phyloP scores from a whole-genome alignment of 2,329 filamentous ascomycete species.

The Colletotrichum navitas region DNA sequence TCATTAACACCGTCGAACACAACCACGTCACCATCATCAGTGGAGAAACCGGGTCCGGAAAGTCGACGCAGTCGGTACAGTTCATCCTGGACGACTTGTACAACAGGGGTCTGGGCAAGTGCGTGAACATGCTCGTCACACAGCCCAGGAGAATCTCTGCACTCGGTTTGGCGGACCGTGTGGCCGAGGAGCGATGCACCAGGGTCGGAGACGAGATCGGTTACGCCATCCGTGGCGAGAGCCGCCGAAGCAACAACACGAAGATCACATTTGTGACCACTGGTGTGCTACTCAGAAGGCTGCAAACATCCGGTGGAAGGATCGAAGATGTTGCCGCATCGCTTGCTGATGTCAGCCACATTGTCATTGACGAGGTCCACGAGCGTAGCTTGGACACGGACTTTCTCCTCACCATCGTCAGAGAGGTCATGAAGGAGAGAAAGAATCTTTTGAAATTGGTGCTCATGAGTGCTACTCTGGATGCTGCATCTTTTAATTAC shows the following conservation, averaged over 20 bases:
- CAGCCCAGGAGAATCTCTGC: slow-evolving; percentile 96
- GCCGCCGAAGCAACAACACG: slow-evolving; percentile 78
- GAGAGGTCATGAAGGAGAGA: slow-evolving; percentile 80
- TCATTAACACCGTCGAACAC: slow-evolving; percentile 79
- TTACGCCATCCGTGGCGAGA: slow-evolving; percentile 92
- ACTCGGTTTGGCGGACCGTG: slow-evolving; percentile 91
- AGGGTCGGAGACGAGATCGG: slow-evolving; percentile 89
- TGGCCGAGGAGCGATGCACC: slow-evolving; percentile 90
- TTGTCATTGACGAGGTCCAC: slow-evolving; percentile 97
- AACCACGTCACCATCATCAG: slow-evolving; percentile 96
- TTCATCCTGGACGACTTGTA: slow-evolving; percentile 96
- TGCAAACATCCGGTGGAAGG: slow-evolving; percentile 89
- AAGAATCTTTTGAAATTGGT: slow-evolving; percentile 89
- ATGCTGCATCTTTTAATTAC: slow-evolving; percentile 84
- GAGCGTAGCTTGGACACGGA: slow-evolving; percentile 96
- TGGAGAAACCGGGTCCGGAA: slow-evolving; percentile 96
- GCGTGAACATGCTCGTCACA: slow-evolving; percentile 93
- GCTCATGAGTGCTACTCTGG: slow-evolving; percentile 95
- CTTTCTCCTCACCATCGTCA: slow-evolving; percentile 88
- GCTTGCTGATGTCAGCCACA: slow-evolving; percentile 90
- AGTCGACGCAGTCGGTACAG: slow-evolving; percentile 96
- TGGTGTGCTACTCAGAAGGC: slow-evolving; percentile 87
- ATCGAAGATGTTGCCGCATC: slow-evolving; percentile 85
- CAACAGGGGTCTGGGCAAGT: slow-evolving; percentile 76
- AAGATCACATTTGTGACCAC: slow-evolving; percentile 97